Conservation (phyloP, 2,329 filamentous ascomycete species). For the Drechslerella stenobrocha region DNA sequence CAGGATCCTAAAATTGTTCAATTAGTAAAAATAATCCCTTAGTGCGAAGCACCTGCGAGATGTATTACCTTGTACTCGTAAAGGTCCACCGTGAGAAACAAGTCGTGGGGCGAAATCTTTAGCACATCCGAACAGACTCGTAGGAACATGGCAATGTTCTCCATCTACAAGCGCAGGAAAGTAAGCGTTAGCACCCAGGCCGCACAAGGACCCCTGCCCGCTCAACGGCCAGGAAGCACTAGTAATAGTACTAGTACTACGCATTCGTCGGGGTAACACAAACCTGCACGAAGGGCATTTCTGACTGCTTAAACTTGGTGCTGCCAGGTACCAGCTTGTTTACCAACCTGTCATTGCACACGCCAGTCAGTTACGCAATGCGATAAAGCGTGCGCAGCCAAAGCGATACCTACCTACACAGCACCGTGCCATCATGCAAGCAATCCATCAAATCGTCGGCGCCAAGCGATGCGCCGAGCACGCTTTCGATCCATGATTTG, state of each 20-base stretch:
- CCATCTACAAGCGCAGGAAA: constrained; percentile 64
- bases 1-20: constrained; percentile 65
- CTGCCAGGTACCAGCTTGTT: constrained; percentile 29
- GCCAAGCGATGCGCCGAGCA: constrained; percentile 72
- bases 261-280: background rate
- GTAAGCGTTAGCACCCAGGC: too few relatives aligned
- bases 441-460: constrained; percentile 73
- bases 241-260: too few relatives aligned
- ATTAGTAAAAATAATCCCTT: background rate
- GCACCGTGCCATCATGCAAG: constrained; percentile 84
- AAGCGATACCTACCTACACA: constrained; percentile 74
- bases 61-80: constrained; percentile 73
- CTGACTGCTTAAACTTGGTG: constrained; percentile 73
- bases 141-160: constrained; percentile 97
- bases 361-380: background rate
- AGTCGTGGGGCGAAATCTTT: constrained; percentile 86
- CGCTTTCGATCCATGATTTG: constrained; percentile 79
- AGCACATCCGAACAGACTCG: constrained; percentile 80
- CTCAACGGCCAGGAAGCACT: too few relatives aligned
- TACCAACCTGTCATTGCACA: constrained; percentile 9
- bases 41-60: background rate
- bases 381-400: constrained; percentile 31
- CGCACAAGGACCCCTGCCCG: too few relatives aligned
- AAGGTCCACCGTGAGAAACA: constrained; percentile 94
- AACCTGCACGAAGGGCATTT: constrained; percentile 90